These are phyloP conservation scores for Leavenworthia alabamica DNA, from an alignment of 345 rosid genomes.

Conservation along the genomic window DNA sequence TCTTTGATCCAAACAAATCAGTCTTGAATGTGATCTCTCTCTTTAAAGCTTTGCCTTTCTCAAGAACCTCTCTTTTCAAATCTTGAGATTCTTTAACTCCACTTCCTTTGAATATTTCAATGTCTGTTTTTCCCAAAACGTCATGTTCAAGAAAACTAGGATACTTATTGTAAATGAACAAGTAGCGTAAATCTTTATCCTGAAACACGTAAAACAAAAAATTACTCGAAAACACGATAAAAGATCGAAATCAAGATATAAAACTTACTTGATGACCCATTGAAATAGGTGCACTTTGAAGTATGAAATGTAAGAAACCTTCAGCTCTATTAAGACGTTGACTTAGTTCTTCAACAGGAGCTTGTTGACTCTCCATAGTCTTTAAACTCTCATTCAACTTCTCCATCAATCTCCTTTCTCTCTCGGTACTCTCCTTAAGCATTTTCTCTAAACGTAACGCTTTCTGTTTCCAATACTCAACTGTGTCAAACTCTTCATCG, in stretches of 20 bases:
- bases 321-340: constrained; percentile 85
- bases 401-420: constrained; percentile 62
- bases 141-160: constrained; percentile 84
- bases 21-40: constrained; percentile 89
- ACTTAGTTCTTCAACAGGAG: constrained; percentile 79
- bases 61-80: constrained; percentile 86
- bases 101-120: constrained; percentile 79
- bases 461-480: constrained; percentile 72
- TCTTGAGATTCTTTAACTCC: constrained; percentile 96
- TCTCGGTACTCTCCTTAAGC: constrained; percentile 66
- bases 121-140: constrained; percentile 80
- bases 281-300: constrained; percentile 87
- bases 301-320: constrained; percentile 86
- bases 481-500: constrained; percentile 64
- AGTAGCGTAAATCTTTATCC: constrained; percentile 84
- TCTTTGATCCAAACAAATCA: constrained; percentile 73
- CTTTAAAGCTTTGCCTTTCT: constrained; percentile 81
- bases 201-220: constrained; percentile 12
- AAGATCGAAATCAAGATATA: not conserved
- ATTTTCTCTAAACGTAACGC: constrained; percentile 50
- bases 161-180: constrained; percentile 88
- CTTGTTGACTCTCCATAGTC: constrained; percentile 57
- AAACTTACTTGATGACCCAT: constrained; percentile 77
- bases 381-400: constrained; percentile 64
- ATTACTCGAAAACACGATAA: not conserved